Evolutionary conservation across 2,329 filamentous ascomycete species (phyloP).

Genomic region (Geosmithia putterillii): DNA sequence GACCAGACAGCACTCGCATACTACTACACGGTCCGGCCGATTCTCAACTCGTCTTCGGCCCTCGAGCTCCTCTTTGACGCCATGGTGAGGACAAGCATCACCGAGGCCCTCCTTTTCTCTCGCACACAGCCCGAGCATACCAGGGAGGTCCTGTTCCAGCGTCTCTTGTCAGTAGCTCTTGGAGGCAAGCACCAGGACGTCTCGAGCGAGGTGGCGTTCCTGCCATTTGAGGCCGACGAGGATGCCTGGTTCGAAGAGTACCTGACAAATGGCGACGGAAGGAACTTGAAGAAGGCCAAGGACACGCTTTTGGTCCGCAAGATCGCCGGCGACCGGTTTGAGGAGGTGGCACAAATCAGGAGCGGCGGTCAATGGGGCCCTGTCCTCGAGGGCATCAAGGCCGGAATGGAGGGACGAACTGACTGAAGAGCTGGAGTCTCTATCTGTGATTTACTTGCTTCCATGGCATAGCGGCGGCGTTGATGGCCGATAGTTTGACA

Average conservation of each 20-base stretch:
- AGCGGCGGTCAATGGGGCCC: constrained; percentile 33
- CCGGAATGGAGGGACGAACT: constrained; percentile 22
- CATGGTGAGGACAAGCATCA: constrained; percentile 52
- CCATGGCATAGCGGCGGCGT: constrained; percentile 1
- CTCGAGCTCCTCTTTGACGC: constrained; percentile 58
- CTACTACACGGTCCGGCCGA: constrained; percentile 63
- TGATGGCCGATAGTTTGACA: neutral
- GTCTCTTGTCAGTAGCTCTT: constrained; percentile 49
- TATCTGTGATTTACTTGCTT: neutral
- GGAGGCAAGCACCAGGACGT: constrained; percentile 21
- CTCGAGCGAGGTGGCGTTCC: constrained; percentile 54
- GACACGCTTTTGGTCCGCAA: constrained; percentile 65
- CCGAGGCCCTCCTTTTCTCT: constrained; percentile 63
- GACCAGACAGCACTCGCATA: constrained; percentile 64
- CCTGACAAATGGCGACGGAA: constrained; percentile 52
- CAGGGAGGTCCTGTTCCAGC: constrained; percentile 53
- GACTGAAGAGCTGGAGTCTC: neutral
- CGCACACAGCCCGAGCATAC: constrained; percentile 49
- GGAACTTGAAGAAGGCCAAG: constrained; percentile 49
- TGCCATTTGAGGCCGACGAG: constrained; percentile 60
- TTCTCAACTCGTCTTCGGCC: constrained; percentile 50
- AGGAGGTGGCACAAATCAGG: constrained; percentile 30
- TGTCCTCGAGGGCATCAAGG: constrained; percentile 38
- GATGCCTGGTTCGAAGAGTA: constrained; percentile 64
- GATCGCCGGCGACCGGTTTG: constrained; percentile 52